phyloP scores from a whole-genome alignment of 805 yeast genomes.

The Yarrowia sp. region DNA sequence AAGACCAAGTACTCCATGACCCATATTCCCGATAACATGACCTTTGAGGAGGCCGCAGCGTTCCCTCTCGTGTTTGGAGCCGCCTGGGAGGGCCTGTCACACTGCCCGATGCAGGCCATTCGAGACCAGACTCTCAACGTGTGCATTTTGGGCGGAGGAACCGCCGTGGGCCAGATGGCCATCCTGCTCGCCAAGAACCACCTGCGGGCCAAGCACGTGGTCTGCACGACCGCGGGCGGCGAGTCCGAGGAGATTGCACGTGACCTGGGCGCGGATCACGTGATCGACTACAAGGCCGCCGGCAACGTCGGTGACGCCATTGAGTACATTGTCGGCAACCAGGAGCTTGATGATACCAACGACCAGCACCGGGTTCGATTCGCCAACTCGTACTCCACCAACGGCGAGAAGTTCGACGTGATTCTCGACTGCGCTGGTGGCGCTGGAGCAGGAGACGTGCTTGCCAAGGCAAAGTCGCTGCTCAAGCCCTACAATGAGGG shows the following conservation, averaged over 20 bases:
- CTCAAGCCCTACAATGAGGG: slow-evolving; percentile 58
- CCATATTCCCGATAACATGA: slow-evolving; percentile 57
- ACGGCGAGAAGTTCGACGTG: slow-evolving; percentile 61
- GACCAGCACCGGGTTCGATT: slow-evolving; percentile 43
- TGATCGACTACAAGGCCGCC: slow-evolving; percentile 63
- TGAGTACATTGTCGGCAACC: slow-evolving; percentile 38
- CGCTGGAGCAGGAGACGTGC: slow-evolving; percentile 51
- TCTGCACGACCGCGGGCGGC: slow-evolving; percentile 60
- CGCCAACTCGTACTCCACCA: slow-evolving; percentile 48
- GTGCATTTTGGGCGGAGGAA: slow-evolving; percentile 75
- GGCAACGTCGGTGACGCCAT: slow-evolving; percentile 51
- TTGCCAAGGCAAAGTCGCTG: slow-evolving; percentile 53
- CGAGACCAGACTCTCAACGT: slow-evolving; percentile 47
- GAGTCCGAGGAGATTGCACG: slow-evolving; percentile 56
- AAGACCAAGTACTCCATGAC: slow-evolving; percentile 49
- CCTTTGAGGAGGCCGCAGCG: slow-evolving; percentile 66
- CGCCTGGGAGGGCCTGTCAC: slow-evolving; percentile 56
- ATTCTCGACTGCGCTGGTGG: slow-evolving; percentile 74
- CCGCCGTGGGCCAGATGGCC: slow-evolving; percentile 67
- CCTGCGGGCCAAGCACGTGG: slow-evolving; percentile 59
- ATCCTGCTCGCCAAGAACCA: slow-evolving; percentile 63
- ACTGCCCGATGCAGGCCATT: slow-evolving; percentile 52
- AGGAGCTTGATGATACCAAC: slow-evolving; percentile 29
- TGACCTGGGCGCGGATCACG: slow-evolving; percentile 63
- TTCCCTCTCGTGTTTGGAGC: slow-evolving; percentile 71